Evolutionary conservation across 495 filamentous ascomycete species (phyloP), one percentile per base, ranked within the genome.

Genomic region (Penicillium fimorum): DNA sequence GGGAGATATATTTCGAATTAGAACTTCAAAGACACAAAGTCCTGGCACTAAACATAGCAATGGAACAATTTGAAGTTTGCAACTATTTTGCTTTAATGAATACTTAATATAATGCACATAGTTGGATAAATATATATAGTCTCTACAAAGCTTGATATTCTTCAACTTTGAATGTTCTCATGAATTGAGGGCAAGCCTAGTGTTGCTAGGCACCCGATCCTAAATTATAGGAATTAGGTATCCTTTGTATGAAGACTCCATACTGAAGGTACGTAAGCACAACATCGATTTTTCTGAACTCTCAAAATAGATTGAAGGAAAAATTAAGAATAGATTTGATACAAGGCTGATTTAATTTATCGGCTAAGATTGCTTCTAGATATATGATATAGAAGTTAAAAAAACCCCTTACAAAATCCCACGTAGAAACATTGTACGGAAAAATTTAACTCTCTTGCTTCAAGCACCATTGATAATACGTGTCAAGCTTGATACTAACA

Each of bases 1-100:
- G 0, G 63, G 57, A 0, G 44, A 59, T 4, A 22, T 65, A 63
- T 27, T 56, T 55, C 0, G 57, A 64, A 50, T 62, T 22, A 61
- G 27, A 32, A 64, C 2, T 47, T 62, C 25, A 47, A 47, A 44
- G 46, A 59, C 46, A 2, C 56, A 47, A 7, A 35, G 2, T 40
- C 58, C 22, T 2, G 4, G 53, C 47, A 6, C 29, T 58, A n/a
- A 59, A 66, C 44, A 60, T 54, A 33, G 48, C 48, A 3, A 40
- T 29, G 33, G 41, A 35, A 32, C 18, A 38, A 25, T 25, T 4
- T n/a, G 5, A 37, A n/a, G 5, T 7, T 37, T n/a, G 13, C 13
- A 7, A 15, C 13, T 37, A 5, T n/a, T 37, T 37, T 37, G 13
- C 15, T 15, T 13, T 5, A 7, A 37, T n/a, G 6, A n/a, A n/a